Base-by-base conservation (phyloP, 129 eudicot species). In the Heracleum sosnowskyi region DNA sequence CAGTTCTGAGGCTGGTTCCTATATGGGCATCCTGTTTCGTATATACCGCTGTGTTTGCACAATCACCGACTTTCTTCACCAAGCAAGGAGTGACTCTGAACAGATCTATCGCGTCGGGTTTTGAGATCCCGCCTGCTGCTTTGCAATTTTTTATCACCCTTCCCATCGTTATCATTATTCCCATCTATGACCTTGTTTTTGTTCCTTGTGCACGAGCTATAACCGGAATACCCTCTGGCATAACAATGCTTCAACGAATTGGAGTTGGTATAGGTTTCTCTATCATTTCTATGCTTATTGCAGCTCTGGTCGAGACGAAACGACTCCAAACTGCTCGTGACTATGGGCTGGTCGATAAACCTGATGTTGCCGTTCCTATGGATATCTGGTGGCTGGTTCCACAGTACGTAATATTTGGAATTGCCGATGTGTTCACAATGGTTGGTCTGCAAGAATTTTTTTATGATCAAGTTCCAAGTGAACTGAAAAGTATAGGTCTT, bases 1-100 rank as follows among this genome's bases (percentile, higher is more conserved):
- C 82, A n/a, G 75, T 78, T 42, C 68, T 82, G 7, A 66, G 85
- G 44, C 77, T 82, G 17, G 37, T 78, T 64, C 85, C 85, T 8
- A 82, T 82, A 51, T 82, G 82, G 85, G 49, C 55, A 26, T 57
- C 85, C 20, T 70, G 79, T 49, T 78, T 82, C 34, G 60, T 33
- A 12, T 82, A 39, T 3, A 79, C 79, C 34, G 73, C 73, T 24
- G 82, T 78, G 39, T 78, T 40, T 24, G 22, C 79, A 53, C 85
- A 82, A 36, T 53, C 69, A 8, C 37, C 53, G 39, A 82, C 85
- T 40, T 60, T 82, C 9, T 82, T 82, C 72, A 73, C 82, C 64
- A 82, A 82, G 45, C 85, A 82, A 63, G 85, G 82, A 40, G 76
- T 60, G 24, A 77, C 85, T 11, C n/a, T 82, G 33, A 69, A 82